phyloP scores from a whole-genome alignment of 305 asterid species.

The Rubia occidens region DNA sequence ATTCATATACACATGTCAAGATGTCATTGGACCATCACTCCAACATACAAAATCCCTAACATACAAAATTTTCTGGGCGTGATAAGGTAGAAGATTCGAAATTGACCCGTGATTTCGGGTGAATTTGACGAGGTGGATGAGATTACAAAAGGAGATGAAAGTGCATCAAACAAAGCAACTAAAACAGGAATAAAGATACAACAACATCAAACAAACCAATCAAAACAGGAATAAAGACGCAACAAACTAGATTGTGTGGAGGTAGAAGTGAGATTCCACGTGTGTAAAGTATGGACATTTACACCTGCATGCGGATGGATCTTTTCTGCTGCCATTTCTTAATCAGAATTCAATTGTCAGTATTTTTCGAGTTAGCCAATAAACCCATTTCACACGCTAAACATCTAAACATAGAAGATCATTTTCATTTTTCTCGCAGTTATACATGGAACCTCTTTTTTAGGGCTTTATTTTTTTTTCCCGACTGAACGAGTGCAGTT shows the following conservation, averaged over 20 bases:
- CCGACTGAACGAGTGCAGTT: neutral
- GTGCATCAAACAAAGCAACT: neutral
- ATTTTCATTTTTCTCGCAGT: neutral
- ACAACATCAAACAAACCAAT: neutral
- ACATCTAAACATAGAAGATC: neutral
- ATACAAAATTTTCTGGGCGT: too few species aligned
- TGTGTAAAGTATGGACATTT: conserved; percentile 5
- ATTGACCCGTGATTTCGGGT: too few species aligned
- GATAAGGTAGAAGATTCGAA: too few species aligned
- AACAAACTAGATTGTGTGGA: conserved; percentile 1
- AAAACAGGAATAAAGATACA: too few species aligned
- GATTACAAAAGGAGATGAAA: neutral
- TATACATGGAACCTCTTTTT: neutral
- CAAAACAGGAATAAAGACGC: neutral
- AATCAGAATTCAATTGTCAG: neutral
- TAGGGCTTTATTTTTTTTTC: neutral
- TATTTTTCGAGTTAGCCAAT: conserved; percentile 11
- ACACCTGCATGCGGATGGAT: conserved; percentile 10
- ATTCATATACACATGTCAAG: too few species aligned
- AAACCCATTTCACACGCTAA: conserved; percentile 8
- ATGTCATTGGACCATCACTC: too few species aligned
- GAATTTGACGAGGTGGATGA: too few species aligned
- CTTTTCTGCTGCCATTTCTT: neutral
- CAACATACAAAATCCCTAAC: too few species aligned
- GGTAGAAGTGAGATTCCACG: conserved; percentile 11